phyloP scores from a whole-genome alignment of 192 early-diverging fungal genomes.

The Chytriomyces sp. region DNA sequence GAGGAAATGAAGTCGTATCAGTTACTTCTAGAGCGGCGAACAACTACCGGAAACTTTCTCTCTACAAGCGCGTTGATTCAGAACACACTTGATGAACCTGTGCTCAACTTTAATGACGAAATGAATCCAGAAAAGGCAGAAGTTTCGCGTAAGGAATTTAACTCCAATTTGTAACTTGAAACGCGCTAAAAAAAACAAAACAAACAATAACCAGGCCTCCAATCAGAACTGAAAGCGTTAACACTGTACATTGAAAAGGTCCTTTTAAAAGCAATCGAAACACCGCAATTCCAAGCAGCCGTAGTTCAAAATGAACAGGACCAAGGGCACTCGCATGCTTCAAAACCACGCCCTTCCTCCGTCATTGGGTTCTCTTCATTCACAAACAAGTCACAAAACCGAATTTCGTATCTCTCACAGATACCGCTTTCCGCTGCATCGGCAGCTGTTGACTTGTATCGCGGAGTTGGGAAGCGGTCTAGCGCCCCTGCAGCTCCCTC shows the following conservation, averaged over 20 bases:
- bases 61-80: neutral
- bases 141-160: neutral
- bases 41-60: conserved; percentile 1
- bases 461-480: neutral
- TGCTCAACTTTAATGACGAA: neutral
- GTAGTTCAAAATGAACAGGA: neutral
- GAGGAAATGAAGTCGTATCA: conserved; percentile 10
- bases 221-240: conserved; percentile 50
- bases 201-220: neutral
- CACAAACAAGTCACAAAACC: neutral
- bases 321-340: neutral
- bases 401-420: neutral
- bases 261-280: conserved; percentile 1
- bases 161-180: neutral
- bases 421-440: neutral
- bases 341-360: neutral
- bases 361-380: neutral
- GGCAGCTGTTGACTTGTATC: neutral
- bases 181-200: neutral
- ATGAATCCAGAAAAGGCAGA: neutral
- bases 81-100: neutral
- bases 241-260: conserved; percentile 26
- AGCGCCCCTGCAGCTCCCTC: neutral
- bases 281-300: neutral
- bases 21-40: neutral